A percentile compares a stretch with the other conserved stretches of the same genome.
phyloP scores from a whole-genome alignment of 305 asterid genomes.

The Petunia hybrid region DNA sequence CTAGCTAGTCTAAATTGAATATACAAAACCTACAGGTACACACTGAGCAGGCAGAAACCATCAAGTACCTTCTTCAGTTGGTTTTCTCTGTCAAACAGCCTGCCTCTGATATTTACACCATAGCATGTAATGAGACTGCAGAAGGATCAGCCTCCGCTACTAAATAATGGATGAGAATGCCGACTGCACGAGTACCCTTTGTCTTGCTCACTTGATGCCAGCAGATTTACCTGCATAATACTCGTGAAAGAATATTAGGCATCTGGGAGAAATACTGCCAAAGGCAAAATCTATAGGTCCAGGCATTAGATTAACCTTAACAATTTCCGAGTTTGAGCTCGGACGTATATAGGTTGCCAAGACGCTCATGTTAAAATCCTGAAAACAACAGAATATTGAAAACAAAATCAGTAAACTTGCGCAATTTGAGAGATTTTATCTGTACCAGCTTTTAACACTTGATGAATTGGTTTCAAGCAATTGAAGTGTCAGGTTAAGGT shows the following conservation, averaged over 20 bases:
- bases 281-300: constrained; percentile 2
- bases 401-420: not conserved
- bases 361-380: constrained; percentile 90
- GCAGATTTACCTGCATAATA: constrained; percentile 71
- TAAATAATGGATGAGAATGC: constrained; percentile 47
- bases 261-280: not conserved
- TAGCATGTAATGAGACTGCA: not conserved
- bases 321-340: constrained; percentile 83
- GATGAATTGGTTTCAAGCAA: constrained; percentile 1
- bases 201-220: constrained; percentile 61
- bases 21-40: not conserved
- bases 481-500: not conserved
- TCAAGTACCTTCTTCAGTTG: not conserved
- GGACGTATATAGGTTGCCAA: constrained; percentile 88
- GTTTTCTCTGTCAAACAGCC: not conserved
- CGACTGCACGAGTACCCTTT: constrained; percentile 51
- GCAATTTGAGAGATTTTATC: not conserved
- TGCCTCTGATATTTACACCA: not conserved
- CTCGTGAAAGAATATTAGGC: constrained; percentile 36
- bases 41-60: not conserved
- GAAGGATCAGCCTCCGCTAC: constrained; percentile 70
- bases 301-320: constrained; percentile 60
- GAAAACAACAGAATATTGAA: constrained; percentile 42
- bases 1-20: not conserved
- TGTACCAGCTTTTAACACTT: not conserved